Evolutionary conservation across 495 filamentous ascomycete species (phyloP), one percentile per base, ranked within the genome.

Genomic region (Hypoxylon trugodes): DNA sequence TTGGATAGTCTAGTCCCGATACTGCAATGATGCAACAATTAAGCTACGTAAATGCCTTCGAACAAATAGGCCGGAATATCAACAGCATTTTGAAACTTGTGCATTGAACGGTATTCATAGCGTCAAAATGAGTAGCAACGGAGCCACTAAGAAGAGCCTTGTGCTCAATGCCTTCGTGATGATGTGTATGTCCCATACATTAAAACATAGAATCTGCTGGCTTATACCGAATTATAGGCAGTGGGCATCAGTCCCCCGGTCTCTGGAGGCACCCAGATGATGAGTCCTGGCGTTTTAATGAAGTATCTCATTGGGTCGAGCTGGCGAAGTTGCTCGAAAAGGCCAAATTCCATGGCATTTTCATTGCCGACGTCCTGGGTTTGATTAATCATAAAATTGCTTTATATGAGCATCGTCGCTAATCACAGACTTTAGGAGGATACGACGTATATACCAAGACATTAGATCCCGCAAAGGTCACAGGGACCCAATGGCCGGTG

Each of bases 401-500:
- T 7, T 25, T 7, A 28, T n/a, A 1, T 42, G 21, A 16, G 26
- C n/a, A 37, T 22, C 26, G 8, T 2, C 1, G 13, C 50, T 65
- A 21, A 51, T 41, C 16, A 6, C 19, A 2, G n/a, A 15, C 9
- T 16, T 46, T 12, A 75, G 73, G 73, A 9, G 86, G 86, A 1
- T 89, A 90, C 65, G 87, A 90, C 68, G 85, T 89, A 4, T 90
- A 89, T 66, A 83, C 81, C 30, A 69, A 79, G 10, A 85, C 84
- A 4, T 75, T 89, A 0, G 81, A 81, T 8, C 82, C 86, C 0
- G 84, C 85, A 6, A 79, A 87, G 26, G 58, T 77, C 24, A 82
- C 86, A 1, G 87, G 84, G 6, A 84, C 87, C 0, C 87, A 90
- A 70, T 89, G 86, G 84, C 87, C 87, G 0, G 85, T 89, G 2